These are phyloP conservation scores for Fusarium cyanostomum DNA, from an alignment of 2,329 filamentous ascomycete species.

Conservation along the genomic window DNA sequence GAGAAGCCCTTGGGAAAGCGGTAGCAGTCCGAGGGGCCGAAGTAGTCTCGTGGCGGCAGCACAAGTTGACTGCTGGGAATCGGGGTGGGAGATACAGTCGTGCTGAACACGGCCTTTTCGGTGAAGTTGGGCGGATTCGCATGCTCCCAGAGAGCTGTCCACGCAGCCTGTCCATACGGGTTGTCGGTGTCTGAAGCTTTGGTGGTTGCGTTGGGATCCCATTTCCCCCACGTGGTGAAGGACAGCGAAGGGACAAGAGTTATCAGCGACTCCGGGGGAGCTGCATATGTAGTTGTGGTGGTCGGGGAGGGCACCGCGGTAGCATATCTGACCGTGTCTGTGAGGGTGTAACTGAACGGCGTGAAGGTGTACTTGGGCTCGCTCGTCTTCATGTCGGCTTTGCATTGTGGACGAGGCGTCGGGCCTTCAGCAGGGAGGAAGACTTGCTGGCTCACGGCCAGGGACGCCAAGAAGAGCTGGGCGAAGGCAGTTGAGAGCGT, in stretches of 20 bases:
- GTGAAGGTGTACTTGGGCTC: conserved; percentile 44
- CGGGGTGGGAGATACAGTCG: conserved; percentile 64
- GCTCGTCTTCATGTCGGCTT: conserved; percentile 12
- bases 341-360: conserved; percentile 45
- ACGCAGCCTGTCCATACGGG: conserved; percentile 45
- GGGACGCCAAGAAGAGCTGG: conserved; percentile 32
- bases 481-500: conserved; percentile 14
- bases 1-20: conserved; percentile 59
- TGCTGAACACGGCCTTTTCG: conserved; percentile 46
- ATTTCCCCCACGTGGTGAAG: conserved; percentile 49
- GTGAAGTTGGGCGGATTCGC: conserved; percentile 50
- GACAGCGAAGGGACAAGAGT: conserved; percentile 42
- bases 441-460: conserved; percentile 42
- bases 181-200: conserved; percentile 44
- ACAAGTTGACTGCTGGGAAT: conserved; percentile 64
- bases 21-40: conserved; percentile 58
- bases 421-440: conserved; percentile 41
- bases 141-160: conserved; percentile 47
- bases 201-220: conserved; percentile 44
- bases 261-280: conserved; percentile 40
- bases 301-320: conserved; percentile 45
- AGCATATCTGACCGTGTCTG: conserved; percentile 47
- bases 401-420: conserved; percentile 43
- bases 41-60: conserved; percentile 62
- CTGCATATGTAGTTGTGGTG: conserved; percentile 44